phyloP scores from a whole-genome alignment of 352 stramenopile genomes.

The Nothophytophthora sp. region DNA sequence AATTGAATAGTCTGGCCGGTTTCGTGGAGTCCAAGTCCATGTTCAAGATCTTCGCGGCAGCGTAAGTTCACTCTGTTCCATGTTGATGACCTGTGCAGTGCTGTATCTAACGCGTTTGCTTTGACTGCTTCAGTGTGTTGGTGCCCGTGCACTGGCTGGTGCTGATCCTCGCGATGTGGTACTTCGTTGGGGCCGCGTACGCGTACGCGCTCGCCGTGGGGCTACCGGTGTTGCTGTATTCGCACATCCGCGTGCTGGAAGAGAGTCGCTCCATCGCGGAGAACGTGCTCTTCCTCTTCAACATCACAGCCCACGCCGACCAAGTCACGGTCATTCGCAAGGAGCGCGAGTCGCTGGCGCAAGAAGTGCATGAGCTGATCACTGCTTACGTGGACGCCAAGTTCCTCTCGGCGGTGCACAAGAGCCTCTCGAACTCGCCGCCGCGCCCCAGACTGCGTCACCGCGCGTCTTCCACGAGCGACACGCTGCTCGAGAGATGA shows the following conservation, averaged over 20 bases:
- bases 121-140: conserved; percentile 38
- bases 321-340: conserved; percentile 56
- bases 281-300: conserved; percentile 77
- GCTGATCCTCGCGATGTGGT: conserved; percentile 58
- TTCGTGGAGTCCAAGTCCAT: conserved; percentile 79
- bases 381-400: conserved; percentile 49
- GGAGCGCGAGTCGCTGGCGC: conserved; percentile 47
- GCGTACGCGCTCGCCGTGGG: conserved; percentile 58
- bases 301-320: conserved; percentile 63
- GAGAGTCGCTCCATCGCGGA: conserved; percentile 78
- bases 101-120: not conserved
- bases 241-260: conserved; percentile 77
- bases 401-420: conserved; percentile 57
- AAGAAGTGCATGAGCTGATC: conserved; percentile 61
- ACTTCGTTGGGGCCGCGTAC: conserved; percentile 54
- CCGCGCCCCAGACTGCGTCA: conserved; percentile 34
- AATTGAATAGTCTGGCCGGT: conserved; percentile 68
- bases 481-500: conserved; percentile 33
- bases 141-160: conserved; percentile 71
- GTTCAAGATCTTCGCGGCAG: conserved; percentile 79
- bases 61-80: conserved; percentile 28
- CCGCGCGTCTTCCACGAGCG: conserved; percentile 44
- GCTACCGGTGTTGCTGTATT: conserved; percentile 70
- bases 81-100: conserved; percentile 6
- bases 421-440: conserved; percentile 49